A percentile compares a stretch with the other conserved stretches of the same genome.
phyloP scores from a whole-genome alignment of 192 early-diverging fungal genomes.

The Dissophora ornata region DNA sequence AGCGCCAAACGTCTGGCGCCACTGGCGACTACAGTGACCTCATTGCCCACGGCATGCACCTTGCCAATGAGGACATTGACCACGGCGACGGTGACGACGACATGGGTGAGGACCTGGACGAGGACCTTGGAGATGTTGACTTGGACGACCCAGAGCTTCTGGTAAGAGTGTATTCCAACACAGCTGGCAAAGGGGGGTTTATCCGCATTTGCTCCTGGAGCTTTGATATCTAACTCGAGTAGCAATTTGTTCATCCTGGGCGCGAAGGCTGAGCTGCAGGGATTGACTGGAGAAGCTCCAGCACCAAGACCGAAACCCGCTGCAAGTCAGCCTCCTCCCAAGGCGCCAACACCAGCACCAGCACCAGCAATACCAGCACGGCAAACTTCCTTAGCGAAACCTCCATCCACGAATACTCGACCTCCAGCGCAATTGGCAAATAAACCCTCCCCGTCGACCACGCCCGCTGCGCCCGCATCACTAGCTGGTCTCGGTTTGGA shows the following conservation, averaged over 20 bases:
- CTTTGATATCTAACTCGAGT: neutral
- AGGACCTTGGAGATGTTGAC: slow-evolving; percentile 55
- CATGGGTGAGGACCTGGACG: slow-evolving; percentile 24
- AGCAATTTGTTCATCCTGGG: too few relatives aligned
- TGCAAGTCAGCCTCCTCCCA: slow-evolving; percentile 11
- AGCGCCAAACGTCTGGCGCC: slow-evolving; percentile 4
- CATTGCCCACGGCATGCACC: slow-evolving; percentile 39
- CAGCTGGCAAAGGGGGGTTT: neutral
- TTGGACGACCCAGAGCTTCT: slow-evolving; percentile 65
- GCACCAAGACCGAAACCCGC: slow-evolving; percentile 24
- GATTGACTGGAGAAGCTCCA: slow-evolving; percentile 44
- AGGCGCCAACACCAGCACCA: slow-evolving; percentile 13
- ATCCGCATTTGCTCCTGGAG: too few relatives aligned
- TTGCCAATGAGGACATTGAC: slow-evolving; percentile 44
- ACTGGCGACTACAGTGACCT: slow-evolving; percentile 38
- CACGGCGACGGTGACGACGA: slow-evolving; percentile 18
- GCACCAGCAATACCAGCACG: slow-evolving; percentile 1
- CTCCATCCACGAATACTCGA: slow-evolving; percentile 36
- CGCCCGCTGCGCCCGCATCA: slow-evolving; percentile 1
- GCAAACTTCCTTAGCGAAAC: slow-evolving; percentile 7
- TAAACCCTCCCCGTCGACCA: slow-evolving; percentile 1
- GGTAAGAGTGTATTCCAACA: slow-evolving; percentile 36
- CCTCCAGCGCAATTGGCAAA: slow-evolving; percentile 7
- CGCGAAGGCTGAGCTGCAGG: slow-evolving; percentile 60
- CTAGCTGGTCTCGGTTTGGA: slow-evolving; percentile 39